A percentile compares a stretch with the other conserved stretches of the same genome.
Conservation (phyloP, 108 stramenopile species). For the Licmophora abbreviata region DNA sequence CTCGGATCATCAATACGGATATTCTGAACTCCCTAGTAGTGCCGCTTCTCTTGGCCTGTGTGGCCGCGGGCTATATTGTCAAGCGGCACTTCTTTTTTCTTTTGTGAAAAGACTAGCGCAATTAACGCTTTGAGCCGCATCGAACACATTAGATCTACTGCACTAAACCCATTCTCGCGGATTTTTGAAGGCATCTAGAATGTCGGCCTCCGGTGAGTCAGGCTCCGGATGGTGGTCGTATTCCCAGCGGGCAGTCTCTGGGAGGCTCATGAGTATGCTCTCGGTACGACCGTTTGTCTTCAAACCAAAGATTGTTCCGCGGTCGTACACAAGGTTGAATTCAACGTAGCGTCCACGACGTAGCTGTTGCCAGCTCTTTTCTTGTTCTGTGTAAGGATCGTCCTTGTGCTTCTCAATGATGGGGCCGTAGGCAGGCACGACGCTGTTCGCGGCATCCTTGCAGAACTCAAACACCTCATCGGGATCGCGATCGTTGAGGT, state of each 20-base stretch:
- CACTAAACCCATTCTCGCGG: conserved; percentile 88
- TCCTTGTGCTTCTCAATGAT: conserved; percentile 87
- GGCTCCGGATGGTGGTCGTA: conserved; percentile 83
- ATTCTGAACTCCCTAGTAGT: conserved; percentile 60
- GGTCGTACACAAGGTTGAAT: conserved; percentile 99
- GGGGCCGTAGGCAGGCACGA: conserved; percentile 89
- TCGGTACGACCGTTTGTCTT: conserved; percentile 98
- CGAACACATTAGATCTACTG: too few relatives aligned
- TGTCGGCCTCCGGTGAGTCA: conserved; percentile 88
- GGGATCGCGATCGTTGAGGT: conserved; percentile 90
- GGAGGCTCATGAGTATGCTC: conserved; percentile 98
- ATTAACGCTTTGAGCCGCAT: too few relatives aligned
- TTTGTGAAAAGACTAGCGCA: too few relatives aligned
- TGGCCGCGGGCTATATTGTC: conserved; percentile 18
- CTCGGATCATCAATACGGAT: conserved; percentile 50
- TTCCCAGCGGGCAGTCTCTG: conserved; percentile 97
- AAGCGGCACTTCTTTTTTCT: conserved; percentile 38
- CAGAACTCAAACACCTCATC: conserved; percentile 82
- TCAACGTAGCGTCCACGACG: conserved; percentile 94
- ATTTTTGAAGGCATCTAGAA: conserved; percentile 87
- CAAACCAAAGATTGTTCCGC: conserved; percentile 97
- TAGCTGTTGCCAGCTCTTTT: conserved; percentile 98
- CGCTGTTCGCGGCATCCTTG: conserved; percentile 79
- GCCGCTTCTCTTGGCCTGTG: conserved; percentile 29
- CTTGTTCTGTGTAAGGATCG: conserved; percentile 79